Evolutionary conservation across 2,329 filamentous ascomycete species (phyloP), one percentile per base, ranked within the genome.

Genomic region (Didymella keratinophila): DNA sequence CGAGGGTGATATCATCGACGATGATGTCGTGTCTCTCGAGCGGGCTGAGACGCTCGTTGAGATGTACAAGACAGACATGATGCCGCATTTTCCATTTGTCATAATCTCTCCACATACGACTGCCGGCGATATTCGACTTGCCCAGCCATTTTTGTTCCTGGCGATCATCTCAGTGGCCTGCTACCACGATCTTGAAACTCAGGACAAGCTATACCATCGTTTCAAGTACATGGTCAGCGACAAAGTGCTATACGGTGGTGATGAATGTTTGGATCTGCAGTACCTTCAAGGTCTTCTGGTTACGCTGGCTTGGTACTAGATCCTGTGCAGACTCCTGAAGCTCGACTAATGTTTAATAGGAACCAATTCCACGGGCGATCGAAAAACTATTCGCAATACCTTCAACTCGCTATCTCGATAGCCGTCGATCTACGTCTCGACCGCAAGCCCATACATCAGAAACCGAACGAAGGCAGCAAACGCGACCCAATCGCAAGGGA

Each of bases 11-110:
- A 58, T 72, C 25, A 62, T 74, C 44, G 70, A 72, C 55, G 64
- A 70, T 44, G 70, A 70, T 34, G 60, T 74, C 27, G 50, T 74
- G 45, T 66, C 67, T 4, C 52, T 66, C 4, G 70, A 74, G 56
- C 59, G 56, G 28, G 71, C 71, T 3, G 65, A 64, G 49, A 67
- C 60, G 12, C 63, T 76, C 39, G 56, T 77, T 18, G 65, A 73
- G 18, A 53, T 69, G 25, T 78, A 76, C 66, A 73, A 68, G 59
- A 66, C 64, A 4, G 68, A 67, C 11, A 75, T 79, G 69, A 76
- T 71, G 64, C 68, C 72, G 0, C 69, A 78, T 58, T 78, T 78
- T 32, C 76, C 76, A 4, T 78, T 78, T 44, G 69, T 78, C 8
- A 65, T 76, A 6, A 52, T 79, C 28, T 56, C 70, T 5, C 57